Conservation (phyloP, 2,329 filamentous ascomycete species). For the Fusarium fracticaudum region DNA sequence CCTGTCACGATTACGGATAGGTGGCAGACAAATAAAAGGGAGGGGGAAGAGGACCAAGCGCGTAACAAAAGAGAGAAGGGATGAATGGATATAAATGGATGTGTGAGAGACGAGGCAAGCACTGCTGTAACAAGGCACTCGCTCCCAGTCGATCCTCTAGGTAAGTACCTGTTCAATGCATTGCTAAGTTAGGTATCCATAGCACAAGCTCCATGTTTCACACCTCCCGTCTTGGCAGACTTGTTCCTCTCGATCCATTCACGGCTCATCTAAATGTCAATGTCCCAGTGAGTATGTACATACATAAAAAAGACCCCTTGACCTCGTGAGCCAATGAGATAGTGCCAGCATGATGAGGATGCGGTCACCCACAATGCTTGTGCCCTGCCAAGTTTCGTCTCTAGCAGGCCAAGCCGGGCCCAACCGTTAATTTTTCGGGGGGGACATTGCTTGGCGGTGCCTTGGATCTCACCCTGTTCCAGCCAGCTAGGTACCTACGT, state of each 20-base stretch:
- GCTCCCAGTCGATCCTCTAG: background rate
- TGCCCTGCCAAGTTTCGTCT: conserved; percentile 27
- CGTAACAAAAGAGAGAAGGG: background rate
- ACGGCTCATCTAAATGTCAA: background rate
- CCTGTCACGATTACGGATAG: background rate
- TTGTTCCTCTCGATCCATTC: background rate
- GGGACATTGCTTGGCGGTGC: conserved; percentile 28
- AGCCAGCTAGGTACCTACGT: conserved; percentile 15
- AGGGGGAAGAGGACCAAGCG: background rate
- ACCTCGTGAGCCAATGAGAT: conserved; percentile 6
- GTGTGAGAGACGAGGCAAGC: background rate
- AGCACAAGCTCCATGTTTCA: background rate
- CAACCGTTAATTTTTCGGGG: conserved; percentile 25
- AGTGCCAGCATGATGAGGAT: conserved; percentile 12
- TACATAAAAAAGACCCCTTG: conserved; percentile 1
- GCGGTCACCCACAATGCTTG: conserved; percentile 8
- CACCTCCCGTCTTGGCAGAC: background rate
- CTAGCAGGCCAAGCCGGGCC: conserved; percentile 28
- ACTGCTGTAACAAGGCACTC: background rate
- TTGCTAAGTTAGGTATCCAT: background rate
- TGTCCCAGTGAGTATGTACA: background rate
- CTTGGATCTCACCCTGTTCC: conserved; percentile 8
- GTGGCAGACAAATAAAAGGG: background rate
- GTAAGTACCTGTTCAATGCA: background rate
- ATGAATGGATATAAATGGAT: background rate